Conservation (phyloP, 2,329 filamentous ascomycete genomes). For the Pseudopithomyces maydicus region DNA sequence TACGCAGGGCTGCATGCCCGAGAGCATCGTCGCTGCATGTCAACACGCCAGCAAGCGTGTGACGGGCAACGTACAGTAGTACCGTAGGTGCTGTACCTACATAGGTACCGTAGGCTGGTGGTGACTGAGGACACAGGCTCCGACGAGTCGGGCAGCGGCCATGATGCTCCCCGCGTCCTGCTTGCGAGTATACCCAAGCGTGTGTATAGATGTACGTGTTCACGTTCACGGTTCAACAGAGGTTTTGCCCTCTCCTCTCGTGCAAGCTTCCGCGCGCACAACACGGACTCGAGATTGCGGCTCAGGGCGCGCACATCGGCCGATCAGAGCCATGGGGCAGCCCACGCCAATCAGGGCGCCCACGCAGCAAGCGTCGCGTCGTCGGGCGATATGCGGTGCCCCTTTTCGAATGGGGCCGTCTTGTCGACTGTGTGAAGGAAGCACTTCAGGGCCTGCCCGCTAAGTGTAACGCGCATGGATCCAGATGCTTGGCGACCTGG, state of each 20-base stretch:
- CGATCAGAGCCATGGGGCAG: slow-evolving; percentile 6
- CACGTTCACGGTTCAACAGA: not conserved
- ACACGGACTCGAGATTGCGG: not conserved
- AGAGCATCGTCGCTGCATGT: not conserved
- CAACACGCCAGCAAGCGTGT: not conserved
- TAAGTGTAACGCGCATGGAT: slow-evolving; percentile 1
- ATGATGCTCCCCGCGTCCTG: too few relatives aligned
- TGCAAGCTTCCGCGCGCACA: not conserved
- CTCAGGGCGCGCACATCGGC: slow-evolving; percentile 5
- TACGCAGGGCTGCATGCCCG: not conserved
- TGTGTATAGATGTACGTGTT: too few relatives aligned
- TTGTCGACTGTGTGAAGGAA: slow-evolving; percentile 3
- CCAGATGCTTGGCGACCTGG: not conserved
- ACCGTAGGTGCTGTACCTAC: too few relatives aligned
- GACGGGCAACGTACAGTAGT: not conserved
- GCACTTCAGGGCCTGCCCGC: not conserved
- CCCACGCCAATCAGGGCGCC: slow-evolving; percentile 26
- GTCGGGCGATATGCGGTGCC: slow-evolving; percentile 18
- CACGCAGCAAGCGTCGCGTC: slow-evolving; percentile 18
- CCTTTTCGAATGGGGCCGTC: slow-evolving; percentile 26
- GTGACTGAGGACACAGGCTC: not conserved
- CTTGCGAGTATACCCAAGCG: too few relatives aligned
- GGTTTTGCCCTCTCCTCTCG: not conserved
- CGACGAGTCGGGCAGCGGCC: not conserved
- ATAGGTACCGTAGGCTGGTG: too few relatives aligned